A percentile compares a stretch with the other conserved stretches of the same genome.
These are phyloP conservation scores for Gomphus sp. DNA, from an alignment of 1,284 basidiomycete species.

Conservation along the genomic window DNA sequence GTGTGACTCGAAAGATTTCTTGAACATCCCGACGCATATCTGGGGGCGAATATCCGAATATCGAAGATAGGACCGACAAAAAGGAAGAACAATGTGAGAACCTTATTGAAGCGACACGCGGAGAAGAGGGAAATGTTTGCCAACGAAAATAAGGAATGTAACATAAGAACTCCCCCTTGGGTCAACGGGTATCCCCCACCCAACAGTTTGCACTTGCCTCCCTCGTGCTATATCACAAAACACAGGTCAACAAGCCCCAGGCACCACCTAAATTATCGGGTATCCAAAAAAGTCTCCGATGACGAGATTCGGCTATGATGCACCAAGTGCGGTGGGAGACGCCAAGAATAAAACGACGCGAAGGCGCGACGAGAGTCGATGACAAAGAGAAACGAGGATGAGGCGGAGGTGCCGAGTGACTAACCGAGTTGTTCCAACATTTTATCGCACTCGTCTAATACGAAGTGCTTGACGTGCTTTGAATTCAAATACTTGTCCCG, in stretches of 20 bases:
- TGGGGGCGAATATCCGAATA: conserved; percentile 27
- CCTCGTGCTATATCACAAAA: conserved; percentile 1
- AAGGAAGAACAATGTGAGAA: conserved; percentile 46
- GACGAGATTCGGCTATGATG: conserved; percentile 6
- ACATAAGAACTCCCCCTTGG: background rate
- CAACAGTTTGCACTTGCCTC: background rate
- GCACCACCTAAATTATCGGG: background rate
- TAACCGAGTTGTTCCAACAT: conserved; percentile 99
- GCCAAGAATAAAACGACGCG: conserved; percentile 19
- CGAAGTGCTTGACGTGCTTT: conserved; percentile 96
- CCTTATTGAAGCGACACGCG: conserved; percentile 35
- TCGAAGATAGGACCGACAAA: conserved; percentile 26
- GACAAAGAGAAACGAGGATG: conserved; percentile 13
- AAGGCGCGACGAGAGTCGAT: conserved; percentile 10
- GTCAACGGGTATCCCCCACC: background rate
- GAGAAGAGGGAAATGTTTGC: conserved; percentile 21
- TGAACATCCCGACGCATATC: conserved; percentile 99
- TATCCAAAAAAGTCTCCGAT: conserved; percentile 1
- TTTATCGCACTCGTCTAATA: conserved; percentile 99
- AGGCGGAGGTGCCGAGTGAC: conserved; percentile 67
- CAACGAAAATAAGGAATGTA: conserved; percentile 5
- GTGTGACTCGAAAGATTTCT: conserved; percentile 99
- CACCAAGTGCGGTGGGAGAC: background rate
- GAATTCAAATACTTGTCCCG: conserved; percentile 91
- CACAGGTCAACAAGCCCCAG: conserved; percentile 1